Conservation (phyloP, 2,329 filamentous ascomycete species). For the Zymoseptoria tritici region DNA sequence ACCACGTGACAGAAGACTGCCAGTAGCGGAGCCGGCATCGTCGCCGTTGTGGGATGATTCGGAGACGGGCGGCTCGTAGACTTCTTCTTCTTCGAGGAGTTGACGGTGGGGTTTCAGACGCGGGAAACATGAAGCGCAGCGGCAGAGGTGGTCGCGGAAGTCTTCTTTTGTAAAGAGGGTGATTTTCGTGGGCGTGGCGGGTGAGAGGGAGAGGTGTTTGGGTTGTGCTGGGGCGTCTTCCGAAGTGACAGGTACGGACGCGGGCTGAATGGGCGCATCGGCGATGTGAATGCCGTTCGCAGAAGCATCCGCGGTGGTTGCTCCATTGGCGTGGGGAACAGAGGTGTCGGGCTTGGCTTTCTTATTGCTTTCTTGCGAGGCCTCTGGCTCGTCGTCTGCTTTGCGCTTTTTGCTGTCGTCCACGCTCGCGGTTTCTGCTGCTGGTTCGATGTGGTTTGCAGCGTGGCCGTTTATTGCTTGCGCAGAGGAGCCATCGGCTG, state of each 20-base stretch:
- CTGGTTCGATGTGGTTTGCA: neutral
- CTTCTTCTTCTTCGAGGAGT: constrained; percentile 88
- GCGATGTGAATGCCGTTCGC: neutral
- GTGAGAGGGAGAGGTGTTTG: constrained; percentile 44
- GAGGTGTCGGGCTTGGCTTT: constrained; percentile 20
- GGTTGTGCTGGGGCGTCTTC: constrained; percentile 1
- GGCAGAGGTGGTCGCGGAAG: constrained; percentile 79
- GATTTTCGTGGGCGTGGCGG: constrained; percentile 51
- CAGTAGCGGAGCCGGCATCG: constrained; percentile 56
- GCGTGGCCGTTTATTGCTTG: neutral
- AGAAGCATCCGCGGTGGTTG: neutral
- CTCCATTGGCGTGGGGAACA: neutral
- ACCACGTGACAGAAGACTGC: constrained; percentile 80
- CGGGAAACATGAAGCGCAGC: constrained; percentile 72
- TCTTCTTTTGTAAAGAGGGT: constrained; percentile 74
- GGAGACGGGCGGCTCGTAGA: constrained; percentile 85
- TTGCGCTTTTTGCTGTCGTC: constrained; percentile 37
- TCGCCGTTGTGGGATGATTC: constrained; percentile 46
- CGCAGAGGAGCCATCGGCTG: constrained; percentile 25
- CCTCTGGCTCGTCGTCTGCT: constrained; percentile 34
- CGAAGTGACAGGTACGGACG: neutral
- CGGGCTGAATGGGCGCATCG: neutral
- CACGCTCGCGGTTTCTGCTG: neutral
- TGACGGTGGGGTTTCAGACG: constrained; percentile 64
- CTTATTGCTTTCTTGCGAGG: constrained; percentile 21